Evolutionary conservation across 768 basidiomycete genomes (phyloP).

Genomic region (Pilatotrama ljubarskyi): DNA sequence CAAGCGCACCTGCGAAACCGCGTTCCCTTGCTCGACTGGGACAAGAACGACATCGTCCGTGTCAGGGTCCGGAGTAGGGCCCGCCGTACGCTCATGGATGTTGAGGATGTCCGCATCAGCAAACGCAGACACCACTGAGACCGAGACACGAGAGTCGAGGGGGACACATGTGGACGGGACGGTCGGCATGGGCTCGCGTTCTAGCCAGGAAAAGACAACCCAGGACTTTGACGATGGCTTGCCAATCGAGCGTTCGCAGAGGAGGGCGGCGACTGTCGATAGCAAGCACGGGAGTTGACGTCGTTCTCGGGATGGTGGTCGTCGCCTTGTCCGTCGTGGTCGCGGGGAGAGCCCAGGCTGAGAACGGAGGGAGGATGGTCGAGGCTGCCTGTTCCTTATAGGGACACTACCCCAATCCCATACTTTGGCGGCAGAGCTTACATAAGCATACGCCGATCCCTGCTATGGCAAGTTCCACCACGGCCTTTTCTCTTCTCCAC

Average conservation of each 20-base stretch:
- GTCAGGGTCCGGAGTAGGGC: constrained; percentile 33
- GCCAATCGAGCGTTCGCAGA: not conserved
- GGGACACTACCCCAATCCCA: not conserved
- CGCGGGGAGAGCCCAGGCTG: not conserved
- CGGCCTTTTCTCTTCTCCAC: not conserved
- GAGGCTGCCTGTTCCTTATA: constrained; percentile 5
- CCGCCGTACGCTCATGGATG: constrained; percentile 6
- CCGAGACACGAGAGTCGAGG: not conserved
- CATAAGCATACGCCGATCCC: not conserved
- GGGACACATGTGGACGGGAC: constrained; percentile 25
- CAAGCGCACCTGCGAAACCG: constrained; percentile 24
- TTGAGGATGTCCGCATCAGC: not conserved
- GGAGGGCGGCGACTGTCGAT: not conserved
- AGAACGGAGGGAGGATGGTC: not conserved
- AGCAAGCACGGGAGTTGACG: not conserved
- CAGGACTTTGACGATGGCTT: not conserved
- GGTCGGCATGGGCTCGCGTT: constrained; percentile 25
- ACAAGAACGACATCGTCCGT: constrained; percentile 29
- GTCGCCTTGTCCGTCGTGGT: not conserved
- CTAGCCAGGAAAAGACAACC: not conserved
- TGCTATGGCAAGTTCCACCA: not conserved
- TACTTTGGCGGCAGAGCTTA: not conserved
- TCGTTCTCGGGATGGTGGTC: not conserved
- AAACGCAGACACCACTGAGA: not conserved
- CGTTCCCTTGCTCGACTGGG: constrained; percentile 23